phyloP scores from a whole-genome alignment of 495 filamentous ascomycete species.

The Tuber indicum region DNA sequence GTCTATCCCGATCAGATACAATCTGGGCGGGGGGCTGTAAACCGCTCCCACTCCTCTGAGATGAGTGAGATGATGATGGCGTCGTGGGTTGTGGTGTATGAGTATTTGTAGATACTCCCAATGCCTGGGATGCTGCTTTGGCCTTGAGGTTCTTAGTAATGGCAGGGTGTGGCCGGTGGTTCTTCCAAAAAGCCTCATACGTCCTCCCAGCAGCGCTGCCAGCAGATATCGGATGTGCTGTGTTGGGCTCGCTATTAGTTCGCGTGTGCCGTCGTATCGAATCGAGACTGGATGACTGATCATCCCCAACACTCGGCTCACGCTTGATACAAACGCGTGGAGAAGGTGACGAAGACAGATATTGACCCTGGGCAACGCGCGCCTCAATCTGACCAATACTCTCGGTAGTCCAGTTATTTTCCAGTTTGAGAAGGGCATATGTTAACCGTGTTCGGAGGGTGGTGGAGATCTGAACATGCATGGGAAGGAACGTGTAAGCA shows the following conservation, averaged over 20 bases:
- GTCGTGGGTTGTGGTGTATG: conserved; percentile 12
- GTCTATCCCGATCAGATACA: conserved; percentile 38
- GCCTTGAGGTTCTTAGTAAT: conserved; percentile 38
- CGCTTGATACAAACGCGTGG: conserved; percentile 38
- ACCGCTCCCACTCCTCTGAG: conserved; percentile 26
- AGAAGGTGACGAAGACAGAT: conserved; percentile 41
- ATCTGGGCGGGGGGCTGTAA: conserved; percentile 40
- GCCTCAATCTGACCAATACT: conserved; percentile 51
- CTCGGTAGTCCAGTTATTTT: conserved; percentile 59
- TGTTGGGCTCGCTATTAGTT: conserved; percentile 39
- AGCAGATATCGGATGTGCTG: conserved; percentile 35
- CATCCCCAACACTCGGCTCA: conserved; percentile 37
- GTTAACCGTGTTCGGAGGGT: conserved; percentile 61
- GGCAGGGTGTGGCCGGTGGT: conserved; percentile 41
- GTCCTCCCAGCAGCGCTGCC: conserved; percentile 32
- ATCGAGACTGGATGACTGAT: conserved; percentile 29
- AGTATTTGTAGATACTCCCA: conserved; percentile 37
- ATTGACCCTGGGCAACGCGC: conserved; percentile 47
- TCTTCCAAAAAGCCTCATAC: conserved; percentile 46
- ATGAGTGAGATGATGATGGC: conserved; percentile 23
- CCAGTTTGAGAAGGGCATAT: conserved; percentile 65
- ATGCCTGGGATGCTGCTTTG: conserved; percentile 35
- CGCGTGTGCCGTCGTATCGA: conserved; percentile 32
- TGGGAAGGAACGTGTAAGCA: conserved; percentile 36
- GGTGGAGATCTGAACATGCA: conserved; percentile 52